These are phyloP conservation scores for Biscutella laevigata DNA, from an alignment of 441 rosid species.

Conservation along the genomic window DNA sequence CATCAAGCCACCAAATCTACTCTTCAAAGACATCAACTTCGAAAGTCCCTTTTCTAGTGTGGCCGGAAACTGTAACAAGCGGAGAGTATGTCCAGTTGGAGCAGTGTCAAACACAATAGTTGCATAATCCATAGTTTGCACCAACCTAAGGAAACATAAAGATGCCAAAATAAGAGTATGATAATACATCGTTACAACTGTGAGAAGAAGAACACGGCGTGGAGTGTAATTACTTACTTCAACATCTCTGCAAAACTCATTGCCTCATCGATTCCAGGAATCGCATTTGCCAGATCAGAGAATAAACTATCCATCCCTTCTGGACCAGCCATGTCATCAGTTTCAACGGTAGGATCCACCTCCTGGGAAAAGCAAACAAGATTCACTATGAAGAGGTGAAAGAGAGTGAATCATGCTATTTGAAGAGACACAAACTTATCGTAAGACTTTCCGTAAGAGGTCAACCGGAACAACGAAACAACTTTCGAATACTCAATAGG, in stretches of 20 bases:
- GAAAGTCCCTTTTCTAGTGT: conserved; percentile 91
- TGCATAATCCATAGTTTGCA: conserved; percentile 94
- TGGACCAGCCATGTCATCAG: conserved; percentile 51
- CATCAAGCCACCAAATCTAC: conserved; percentile 83
- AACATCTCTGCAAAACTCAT: conserved; percentile 99
- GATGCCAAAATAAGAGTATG: conserved; percentile 1
- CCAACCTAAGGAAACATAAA: conserved; percentile 50
- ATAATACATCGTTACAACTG: neutral
- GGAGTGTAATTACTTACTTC: conserved; percentile 48
- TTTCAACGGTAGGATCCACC: conserved; percentile 95
- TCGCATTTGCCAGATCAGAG: conserved; percentile 88
- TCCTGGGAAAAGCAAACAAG: conserved; percentile 42
- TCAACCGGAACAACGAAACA: neutral
- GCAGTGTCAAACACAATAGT: conserved; percentile 94
- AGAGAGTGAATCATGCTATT: neutral
- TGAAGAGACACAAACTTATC: neutral
- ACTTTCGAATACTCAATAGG: neutral
- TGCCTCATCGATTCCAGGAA: conserved; percentile 97
- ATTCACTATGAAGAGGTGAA: conserved; percentile 2
- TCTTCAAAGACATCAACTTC: conserved; percentile 83
- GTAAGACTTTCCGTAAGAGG: neutral
- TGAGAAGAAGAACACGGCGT: neutral
- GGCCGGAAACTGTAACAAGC: conserved; percentile 85
- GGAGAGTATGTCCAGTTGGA: conserved; percentile 97
- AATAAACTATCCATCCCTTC: conserved; percentile 90